Conservation (phyloP, 1,284 basidiomycete species). For the Coniophora puteana region DNA sequence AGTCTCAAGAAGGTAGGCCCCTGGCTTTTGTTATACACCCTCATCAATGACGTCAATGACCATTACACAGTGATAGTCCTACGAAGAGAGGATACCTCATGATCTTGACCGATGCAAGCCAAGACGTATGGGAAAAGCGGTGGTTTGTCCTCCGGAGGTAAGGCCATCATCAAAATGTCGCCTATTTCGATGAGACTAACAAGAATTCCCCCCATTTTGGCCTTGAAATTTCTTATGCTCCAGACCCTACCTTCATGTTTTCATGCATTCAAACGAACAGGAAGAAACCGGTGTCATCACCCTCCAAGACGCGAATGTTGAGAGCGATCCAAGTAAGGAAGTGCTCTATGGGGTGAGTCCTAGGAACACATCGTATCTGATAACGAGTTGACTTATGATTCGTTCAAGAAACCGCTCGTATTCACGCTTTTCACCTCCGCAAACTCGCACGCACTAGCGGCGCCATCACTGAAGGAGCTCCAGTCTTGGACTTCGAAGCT, state of each 20-base stretch:
- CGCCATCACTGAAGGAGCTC: constrained; percentile 76
- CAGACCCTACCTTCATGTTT: constrained; percentile 90
- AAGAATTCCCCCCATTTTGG: constrained; percentile 1
- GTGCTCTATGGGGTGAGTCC: constrained; percentile 77
- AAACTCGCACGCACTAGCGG: constrained; percentile 86
- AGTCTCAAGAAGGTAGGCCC: constrained; percentile 3
- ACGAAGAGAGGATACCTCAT: constrained; percentile 83
- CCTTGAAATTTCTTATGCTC: background rate
- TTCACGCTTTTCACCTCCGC: constrained; percentile 89
- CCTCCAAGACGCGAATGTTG: constrained; percentile 80
- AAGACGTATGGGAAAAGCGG: constrained; percentile 77
- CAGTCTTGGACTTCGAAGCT: constrained; percentile 79
- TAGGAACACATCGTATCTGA: background rate
- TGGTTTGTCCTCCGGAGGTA: constrained; percentile 91
- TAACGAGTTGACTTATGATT: constrained; percentile 10
- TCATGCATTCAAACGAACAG: constrained; percentile 75
- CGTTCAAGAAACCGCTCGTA: constrained; percentile 69
- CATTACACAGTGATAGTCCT: constrained; percentile 59
- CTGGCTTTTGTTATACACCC: too few species aligned
- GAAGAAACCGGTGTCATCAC: constrained; percentile 87
- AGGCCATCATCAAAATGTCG: constrained; percentile 14
- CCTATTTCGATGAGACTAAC: background rate
- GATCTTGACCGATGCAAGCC: constrained; percentile 76
- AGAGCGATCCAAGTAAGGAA: constrained; percentile 86
- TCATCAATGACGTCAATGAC: constrained; percentile 7